These are phyloP conservation scores for Fraxinus greggii DNA, from an alignment of 305 asterid species.

Conservation along the genomic window DNA sequence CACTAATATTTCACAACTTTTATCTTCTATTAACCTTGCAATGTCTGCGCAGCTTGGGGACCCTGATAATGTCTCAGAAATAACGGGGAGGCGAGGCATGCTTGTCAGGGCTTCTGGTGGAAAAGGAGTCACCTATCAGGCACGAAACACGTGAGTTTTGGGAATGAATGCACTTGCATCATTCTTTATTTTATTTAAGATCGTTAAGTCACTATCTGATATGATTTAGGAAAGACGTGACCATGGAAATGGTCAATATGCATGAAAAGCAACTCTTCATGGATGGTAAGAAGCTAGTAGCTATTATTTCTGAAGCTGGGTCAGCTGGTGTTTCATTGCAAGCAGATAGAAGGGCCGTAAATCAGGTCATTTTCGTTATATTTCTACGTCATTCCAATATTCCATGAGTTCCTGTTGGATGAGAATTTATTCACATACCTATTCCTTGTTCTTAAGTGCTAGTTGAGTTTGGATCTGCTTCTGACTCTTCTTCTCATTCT, in stretches of 20 bases:
- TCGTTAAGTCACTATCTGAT: conserved; percentile 28
- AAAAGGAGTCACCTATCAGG: conserved; percentile 94
- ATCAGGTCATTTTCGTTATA: conserved; percentile 59
- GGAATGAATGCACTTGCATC: conserved; percentile 11
- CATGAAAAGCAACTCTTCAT: conserved; percentile 93
- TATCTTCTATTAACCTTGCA: conserved; percentile 26
- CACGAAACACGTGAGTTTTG: conserved; percentile 89
- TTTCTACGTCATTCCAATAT: neutral
- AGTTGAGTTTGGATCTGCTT: conserved; percentile 18
- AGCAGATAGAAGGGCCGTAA: conserved; percentile 91
- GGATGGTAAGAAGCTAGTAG: conserved; percentile 90
- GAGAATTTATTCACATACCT: conserved; percentile 22
- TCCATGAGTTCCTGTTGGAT: conserved; percentile 10
- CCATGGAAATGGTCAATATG: conserved; percentile 99
- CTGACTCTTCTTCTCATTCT: conserved; percentile 2
- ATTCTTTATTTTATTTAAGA: conserved; percentile 23
- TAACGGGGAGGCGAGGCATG: conserved; percentile 98
- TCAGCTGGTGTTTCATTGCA: conserved; percentile 99
- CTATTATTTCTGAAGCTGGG: conserved; percentile 99
- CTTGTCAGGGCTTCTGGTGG: conserved; percentile 87
- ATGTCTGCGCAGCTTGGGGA: conserved; percentile 80
- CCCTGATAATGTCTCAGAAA: conserved; percentile 95
- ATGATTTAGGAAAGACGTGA: conserved; percentile 76
- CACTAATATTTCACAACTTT: neutral
- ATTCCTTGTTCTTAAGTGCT: conserved; percentile 20